Evolutionary conservation across 768 basidiomycete genomes (phyloP), one percentile per base, ranked within the genome.

Genomic region (Tremella yokohamensis): DNA sequence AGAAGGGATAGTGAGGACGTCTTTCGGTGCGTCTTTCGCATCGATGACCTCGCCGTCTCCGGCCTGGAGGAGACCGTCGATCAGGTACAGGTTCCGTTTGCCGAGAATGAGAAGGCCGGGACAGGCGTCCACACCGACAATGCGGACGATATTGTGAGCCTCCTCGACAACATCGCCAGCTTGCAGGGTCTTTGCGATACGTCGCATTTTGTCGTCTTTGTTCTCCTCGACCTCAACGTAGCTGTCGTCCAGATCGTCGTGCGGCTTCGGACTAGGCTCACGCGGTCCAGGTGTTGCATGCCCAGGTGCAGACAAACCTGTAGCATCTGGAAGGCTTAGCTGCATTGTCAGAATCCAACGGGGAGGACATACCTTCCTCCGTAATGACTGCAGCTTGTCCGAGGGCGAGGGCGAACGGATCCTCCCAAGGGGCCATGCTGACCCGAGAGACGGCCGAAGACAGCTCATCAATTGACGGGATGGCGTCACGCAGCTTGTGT

Each of bases 81-180:
- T 76, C 81, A 96, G 87, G 66, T 96, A 97, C 6, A 96, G 75
- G 66, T 92, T 88, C 1, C 84, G 86, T 45, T 82, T 83, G 12
- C 91, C 93, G 15, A 92, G 83, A 50, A 97, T 92, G 22, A 97
- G 80, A 8, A 96, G 80, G 0, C 93, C 92, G 56, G 91, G 90
- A 59, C 86, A 90, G 15, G 90, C 89, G 75, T 96, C 93, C 3
- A 97, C 89, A 0, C 92, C 93, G 13, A 84, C 85, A 49, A 96
- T 84, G 12, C 90, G 83, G 6, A 89, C 88, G 48, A 93, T 89
- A 11, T 92, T 97, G 49, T 69, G 70, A 25, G 68, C 73, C 54
- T 75, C 89, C 63, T 93, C 89, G 37, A 97, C 89, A 8, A 91
- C 83, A 73, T 97, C 92, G 2, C 89, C 89, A 20, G 88, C 84